These are phyloP conservation scores for Stachybotrys chlorohalonatus DNA, from an alignment of 2,329 filamentous ascomycete species.

Conservation along the genomic window DNA sequence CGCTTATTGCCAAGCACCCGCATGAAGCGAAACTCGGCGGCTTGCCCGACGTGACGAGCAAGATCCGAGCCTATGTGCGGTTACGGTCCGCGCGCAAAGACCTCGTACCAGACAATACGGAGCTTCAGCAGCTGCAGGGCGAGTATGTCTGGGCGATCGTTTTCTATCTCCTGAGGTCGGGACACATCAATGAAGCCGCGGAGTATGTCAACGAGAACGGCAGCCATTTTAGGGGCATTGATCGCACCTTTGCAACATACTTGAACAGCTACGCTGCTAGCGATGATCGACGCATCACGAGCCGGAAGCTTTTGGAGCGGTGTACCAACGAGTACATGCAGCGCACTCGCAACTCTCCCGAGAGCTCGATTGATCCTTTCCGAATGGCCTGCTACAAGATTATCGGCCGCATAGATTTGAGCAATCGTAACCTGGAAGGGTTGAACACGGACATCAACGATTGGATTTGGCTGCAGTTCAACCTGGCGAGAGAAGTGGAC, in stretches of 20 bases:
- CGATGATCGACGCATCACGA: slow-evolving; percentile 63
- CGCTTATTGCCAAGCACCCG: slow-evolving; percentile 70
- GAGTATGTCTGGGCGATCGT: slow-evolving; percentile 92
- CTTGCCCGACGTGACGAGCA: slow-evolving; percentile 77
- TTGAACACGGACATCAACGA: slow-evolving; percentile 58
- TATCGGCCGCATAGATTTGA: slow-evolving; percentile 68
- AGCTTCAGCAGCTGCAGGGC: slow-evolving; percentile 69
- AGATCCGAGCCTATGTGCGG: slow-evolving; percentile 86
- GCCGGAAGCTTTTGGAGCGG: slow-evolving; percentile 70
- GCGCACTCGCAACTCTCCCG: slow-evolving; percentile 71
- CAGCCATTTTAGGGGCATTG: slow-evolving; percentile 77
- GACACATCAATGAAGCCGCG: slow-evolving; percentile 74
- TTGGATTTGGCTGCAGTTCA: slow-evolving; percentile 66
- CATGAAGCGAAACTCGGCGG: slow-evolving; percentile 85
- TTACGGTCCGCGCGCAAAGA: slow-evolving; percentile 73
- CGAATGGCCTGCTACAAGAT: slow-evolving; percentile 98
- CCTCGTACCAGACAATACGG: slow-evolving; percentile 69
- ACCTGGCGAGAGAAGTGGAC: slow-evolving; percentile 57
- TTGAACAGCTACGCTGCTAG: slow-evolving; percentile 75
- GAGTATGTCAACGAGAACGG: slow-evolving; percentile 76
- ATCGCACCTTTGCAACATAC: slow-evolving; percentile 83
- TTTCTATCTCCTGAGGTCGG: slow-evolving; percentile 82
- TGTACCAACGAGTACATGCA: slow-evolving; percentile 88
- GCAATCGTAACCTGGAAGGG: slow-evolving; percentile 54
- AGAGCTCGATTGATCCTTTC: slow-evolving; percentile 86